Evolutionary conservation across 805 yeast genomes (phyloP).

Genomic region (Saccharomycopsis sp.): DNA sequence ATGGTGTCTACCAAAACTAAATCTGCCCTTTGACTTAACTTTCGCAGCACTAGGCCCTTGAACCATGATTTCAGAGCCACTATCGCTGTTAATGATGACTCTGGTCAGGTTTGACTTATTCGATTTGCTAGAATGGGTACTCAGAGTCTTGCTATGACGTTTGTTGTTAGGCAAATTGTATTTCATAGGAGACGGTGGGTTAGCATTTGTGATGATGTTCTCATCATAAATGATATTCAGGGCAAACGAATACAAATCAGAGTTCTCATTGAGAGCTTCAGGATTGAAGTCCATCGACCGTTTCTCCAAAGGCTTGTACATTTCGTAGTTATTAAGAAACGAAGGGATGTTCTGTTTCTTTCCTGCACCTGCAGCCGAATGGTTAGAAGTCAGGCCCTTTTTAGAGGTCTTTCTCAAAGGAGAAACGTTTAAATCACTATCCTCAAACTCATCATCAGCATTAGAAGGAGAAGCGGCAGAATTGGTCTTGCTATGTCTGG

Average conservation of each 20-base stretch:
- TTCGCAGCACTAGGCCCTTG: conserved; percentile 14
- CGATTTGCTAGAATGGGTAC: conserved; percentile 12
- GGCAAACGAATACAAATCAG: conserved; percentile 15
- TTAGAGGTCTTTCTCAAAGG: not conserved
- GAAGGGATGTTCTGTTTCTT: not conserved
- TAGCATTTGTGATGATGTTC: conserved; percentile 21
- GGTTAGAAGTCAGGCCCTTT: too few relatives aligned
- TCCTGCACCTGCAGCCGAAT: not conserved
- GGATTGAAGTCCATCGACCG: not conserved
- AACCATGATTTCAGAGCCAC: conserved; percentile 20
- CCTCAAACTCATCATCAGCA: not conserved
- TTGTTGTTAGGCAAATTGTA: conserved; percentile 7
- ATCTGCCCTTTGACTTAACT: conserved; percentile 7
- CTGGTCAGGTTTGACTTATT: conserved; percentile 4
- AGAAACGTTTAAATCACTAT: not conserved
- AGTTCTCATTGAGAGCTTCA: not conserved
- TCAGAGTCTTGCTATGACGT: conserved; percentile 16
- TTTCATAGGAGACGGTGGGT: conserved; percentile 18
- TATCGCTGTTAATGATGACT: conserved; percentile 16
- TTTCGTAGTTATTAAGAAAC: not conserved
- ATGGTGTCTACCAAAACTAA: conserved; percentile 6
- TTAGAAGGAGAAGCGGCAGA: not conserved
- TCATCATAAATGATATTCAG: conserved; percentile 17
- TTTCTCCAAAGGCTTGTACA: not conserved
- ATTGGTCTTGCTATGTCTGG: not conserved